Base-by-base conservation (phyloP, 768 basidiomycete species). In the Clitopilus hobsonii region DNA sequence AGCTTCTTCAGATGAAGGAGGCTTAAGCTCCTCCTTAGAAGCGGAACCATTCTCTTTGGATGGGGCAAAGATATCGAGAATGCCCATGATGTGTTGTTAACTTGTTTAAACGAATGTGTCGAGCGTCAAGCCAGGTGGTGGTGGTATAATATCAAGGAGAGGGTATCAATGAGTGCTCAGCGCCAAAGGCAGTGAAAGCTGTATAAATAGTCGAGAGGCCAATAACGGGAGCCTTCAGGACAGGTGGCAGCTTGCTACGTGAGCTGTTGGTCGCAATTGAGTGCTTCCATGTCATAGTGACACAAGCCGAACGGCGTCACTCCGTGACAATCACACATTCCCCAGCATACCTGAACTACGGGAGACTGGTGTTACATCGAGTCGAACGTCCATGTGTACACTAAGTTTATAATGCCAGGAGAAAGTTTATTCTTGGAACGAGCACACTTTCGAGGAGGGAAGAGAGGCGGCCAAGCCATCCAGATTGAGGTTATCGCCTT, bases 211-310 rank as follows among this genome's bases (percentile, higher is more conserved):
- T 20, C 41, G n/a, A n/a, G n/a, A n/a, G n/a, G n/a, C n/a, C n/a
- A n/a, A n/a, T 32, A 32, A 32, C 8, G 16, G 18, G 41, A 45
- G 41, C 41, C 18, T 45, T 45, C 41, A 45, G 41, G 10, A 20
- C 41, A 45, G 22, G n/a, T 45, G 41, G n/a, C 41, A 18, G 22
- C 18, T 10, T 18, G 41, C 41, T 45, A 45, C 41, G 41, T 18
- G 22, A 45, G 41, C 41, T 8, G 22, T 10, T 45, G 41, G 41
- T 45, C 22, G 41, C 41, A 20, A 45, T 18, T 45, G 41, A 45
- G 41, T 45, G 41, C 41, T 45, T 45, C 22, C 41, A 45, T 45
- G 41, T 45, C 41, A 45, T 18, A 45, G 41, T 45, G 41, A 45
- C 41, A 45, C 10, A 16, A 7, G 30, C n/a, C n/a, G n/a, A n/a